These are phyloP conservation scores for Teratosphaeriaceae sp. DNA, from an alignment of 2,329 filamentous ascomycete genomes.

Conservation along the genomic window DNA sequence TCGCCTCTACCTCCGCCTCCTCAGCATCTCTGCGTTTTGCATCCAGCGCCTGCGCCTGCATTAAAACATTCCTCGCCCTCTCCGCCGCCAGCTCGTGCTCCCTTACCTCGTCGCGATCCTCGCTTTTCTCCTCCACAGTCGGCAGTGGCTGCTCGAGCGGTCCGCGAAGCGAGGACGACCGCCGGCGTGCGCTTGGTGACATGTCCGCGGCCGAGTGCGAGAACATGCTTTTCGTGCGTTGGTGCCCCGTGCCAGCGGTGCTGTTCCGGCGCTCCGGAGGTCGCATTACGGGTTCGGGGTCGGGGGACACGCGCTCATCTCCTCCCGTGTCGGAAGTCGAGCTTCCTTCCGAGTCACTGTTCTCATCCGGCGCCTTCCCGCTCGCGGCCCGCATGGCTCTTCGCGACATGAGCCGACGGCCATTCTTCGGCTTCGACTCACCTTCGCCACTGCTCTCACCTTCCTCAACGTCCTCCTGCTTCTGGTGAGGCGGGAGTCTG, in stretches of 20 bases:
- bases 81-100: conserved; percentile 9
- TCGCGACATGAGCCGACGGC: conserved; percentile 29
- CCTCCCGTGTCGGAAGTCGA: conserved; percentile 2
- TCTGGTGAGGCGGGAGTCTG: conserved; percentile 13
- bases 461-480: conserved; percentile 11
- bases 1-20: conserved; percentile 18
- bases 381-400: conserved; percentile 28
- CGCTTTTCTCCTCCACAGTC: conserved; percentile 18
- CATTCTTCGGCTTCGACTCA: conserved; percentile 25
- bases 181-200: conserved; percentile 18
- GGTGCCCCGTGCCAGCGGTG: conserved; percentile 17
- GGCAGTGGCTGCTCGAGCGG: conserved; percentile 16
- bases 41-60: conserved; percentile 13
- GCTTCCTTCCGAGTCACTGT: conserved; percentile 13
- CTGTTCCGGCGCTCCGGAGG: conserved; percentile 21
- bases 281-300: conserved; percentile 16
- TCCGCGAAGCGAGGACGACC: conserved; percentile 21
- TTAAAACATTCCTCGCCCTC: conserved; percentile 9
- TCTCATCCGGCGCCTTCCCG: conserved; percentile 20
- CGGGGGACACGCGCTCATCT: conserved; percentile 7
- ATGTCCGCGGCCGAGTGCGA: conserved; percentile 15
- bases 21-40: conserved; percentile 17
- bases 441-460: conserved; percentile 15
- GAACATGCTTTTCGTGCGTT: conserved; percentile 24
- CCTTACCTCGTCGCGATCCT: conserved; percentile 11